A percentile compares a stretch with the other conserved stretches of the same genome.
Evolutionary conservation across 257 asterid genomes (phyloP).

Genomic region (Solanum tacnaense): DNA sequence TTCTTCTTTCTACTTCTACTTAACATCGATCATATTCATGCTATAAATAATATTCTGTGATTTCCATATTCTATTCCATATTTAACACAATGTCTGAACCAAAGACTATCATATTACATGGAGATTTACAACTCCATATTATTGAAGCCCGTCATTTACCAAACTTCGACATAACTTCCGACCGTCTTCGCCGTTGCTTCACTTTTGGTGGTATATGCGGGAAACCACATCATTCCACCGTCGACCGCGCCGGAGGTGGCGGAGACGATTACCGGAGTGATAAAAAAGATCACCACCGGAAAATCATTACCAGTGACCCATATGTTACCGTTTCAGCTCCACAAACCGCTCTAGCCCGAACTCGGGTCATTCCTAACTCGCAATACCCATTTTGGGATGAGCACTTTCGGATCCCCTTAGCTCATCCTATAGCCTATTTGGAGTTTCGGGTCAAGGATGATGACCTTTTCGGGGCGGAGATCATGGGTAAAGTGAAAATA

Average conservation of each 20-base stretch:
- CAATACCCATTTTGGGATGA: slow-evolving; percentile 71
- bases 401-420: slow-evolving; percentile 43
- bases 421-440: slow-evolving; percentile 46
- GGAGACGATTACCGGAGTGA: slow-evolving; percentile 7
- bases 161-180: slow-evolving; percentile 73
- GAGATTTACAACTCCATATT: slow-evolving; percentile 61
- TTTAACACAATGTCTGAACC: background rate
- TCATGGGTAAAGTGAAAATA: slow-evolving; percentile 52
- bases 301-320: slow-evolving; percentile 75
- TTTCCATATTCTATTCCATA: background rate
- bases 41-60: background rate
- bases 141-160: slow-evolving; percentile 70
- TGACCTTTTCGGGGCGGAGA: slow-evolving; percentile 66
- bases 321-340: slow-evolving; percentile 74
- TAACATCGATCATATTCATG: background rate
- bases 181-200: slow-evolving; percentile 60
- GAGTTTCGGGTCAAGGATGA: slow-evolving; percentile 72
- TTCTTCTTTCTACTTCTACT: background rate
- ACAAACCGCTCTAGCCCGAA: slow-evolving; percentile 70
- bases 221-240: slow-evolving; percentile 1
- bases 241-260: background rate
- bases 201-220: slow-evolving; percentile 41
- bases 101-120: slow-evolving; percentile 22
- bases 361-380: slow-evolving; percentile 66
- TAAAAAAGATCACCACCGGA: slow-evolving; percentile 43